Conservation (phyloP, 2,329 filamentous ascomycete genomes). For the Venturia pyrina region DNA sequence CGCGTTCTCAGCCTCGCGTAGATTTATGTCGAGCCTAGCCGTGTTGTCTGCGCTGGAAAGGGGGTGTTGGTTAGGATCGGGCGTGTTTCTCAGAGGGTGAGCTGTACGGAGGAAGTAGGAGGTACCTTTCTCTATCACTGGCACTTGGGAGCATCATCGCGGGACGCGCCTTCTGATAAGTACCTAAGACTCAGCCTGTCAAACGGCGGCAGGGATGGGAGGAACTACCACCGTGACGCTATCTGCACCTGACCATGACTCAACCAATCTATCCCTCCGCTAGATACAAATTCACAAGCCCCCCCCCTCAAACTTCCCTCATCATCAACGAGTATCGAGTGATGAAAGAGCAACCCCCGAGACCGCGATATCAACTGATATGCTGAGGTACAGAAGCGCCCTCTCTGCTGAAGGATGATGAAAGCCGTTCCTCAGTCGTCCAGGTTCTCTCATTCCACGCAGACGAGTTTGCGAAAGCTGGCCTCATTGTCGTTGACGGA, state of each 20-base stretch:
- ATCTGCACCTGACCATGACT: too few relatives aligned
- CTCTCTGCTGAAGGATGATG: neutral
- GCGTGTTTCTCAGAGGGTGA: too few relatives aligned
- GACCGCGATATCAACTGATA: neutral
- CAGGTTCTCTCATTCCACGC: neutral
- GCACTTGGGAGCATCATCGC: too few relatives aligned
- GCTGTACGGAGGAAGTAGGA: too few relatives aligned
- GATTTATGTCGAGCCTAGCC: neutral
- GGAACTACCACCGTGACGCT: too few relatives aligned
- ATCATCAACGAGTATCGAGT: neutral
- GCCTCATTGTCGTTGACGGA: constrained; percentile 2
- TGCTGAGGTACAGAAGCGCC: neutral
- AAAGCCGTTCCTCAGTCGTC: constrained; percentile 9
- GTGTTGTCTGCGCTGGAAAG: neutral
- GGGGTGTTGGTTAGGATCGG: too few relatives aligned
- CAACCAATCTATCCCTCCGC: too few relatives aligned
- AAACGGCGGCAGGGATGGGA: too few relatives aligned
- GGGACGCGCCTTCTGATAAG: too few relatives aligned
- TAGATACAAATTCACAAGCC: neutral
- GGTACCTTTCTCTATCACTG: too few relatives aligned
- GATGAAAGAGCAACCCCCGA: constrained; percentile 2
- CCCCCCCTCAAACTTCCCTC: neutral
- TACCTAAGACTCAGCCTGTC: too few relatives aligned
- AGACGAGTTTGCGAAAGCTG: constrained; percentile 16
- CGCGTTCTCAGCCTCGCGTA: neutral